phyloP scores from a whole-genome alignment of 495 filamentous ascomycete genomes.

The Penicillium bovifimosum region DNA sequence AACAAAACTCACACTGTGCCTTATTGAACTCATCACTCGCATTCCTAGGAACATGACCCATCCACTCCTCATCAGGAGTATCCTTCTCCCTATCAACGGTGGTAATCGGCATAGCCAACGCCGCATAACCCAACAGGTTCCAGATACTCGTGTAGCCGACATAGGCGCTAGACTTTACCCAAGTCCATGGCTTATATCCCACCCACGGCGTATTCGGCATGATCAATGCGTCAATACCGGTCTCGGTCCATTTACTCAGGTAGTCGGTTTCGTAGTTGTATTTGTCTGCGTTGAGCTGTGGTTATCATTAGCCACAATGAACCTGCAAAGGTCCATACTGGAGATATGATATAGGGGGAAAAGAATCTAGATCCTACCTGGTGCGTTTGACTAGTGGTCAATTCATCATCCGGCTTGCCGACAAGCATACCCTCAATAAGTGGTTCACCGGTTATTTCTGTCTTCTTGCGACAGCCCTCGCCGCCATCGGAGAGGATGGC shows the following conservation, averaged over 20 bases:
- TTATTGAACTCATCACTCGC: slow-evolving; percentile 43
- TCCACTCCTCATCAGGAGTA: slow-evolving; percentile 26
- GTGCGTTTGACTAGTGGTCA: slow-evolving; percentile 25
- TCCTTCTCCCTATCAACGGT: slow-evolving; percentile 29
- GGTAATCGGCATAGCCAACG: slow-evolving; percentile 48
- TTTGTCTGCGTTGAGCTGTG: slow-evolving; percentile 32
- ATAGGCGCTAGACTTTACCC: slow-evolving; percentile 50
- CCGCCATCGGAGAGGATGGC: slow-evolving; percentile 57
- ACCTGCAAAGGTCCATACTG: no score
- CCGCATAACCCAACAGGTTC: slow-evolving; percentile 65
- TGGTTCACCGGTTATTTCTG: slow-evolving; percentile 53
- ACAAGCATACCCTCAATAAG: slow-evolving; percentile 46
- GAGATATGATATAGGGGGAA: neutral
- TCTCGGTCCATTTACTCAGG: slow-evolving; percentile 49
- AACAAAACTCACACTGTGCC: slow-evolving; percentile 33
- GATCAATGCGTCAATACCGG: slow-evolving; percentile 62
- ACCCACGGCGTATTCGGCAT: slow-evolving; percentile 52
- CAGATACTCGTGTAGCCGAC: slow-evolving; percentile 62
- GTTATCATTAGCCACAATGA: no score
- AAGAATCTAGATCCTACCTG: slow-evolving; percentile 5
- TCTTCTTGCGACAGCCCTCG: slow-evolving; percentile 41
- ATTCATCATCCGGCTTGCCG: slow-evolving; percentile 27
- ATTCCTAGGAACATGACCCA: slow-evolving; percentile 31
- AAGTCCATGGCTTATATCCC: slow-evolving; percentile 43
- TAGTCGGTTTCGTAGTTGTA: slow-evolving; percentile 28